Conservation (phyloP, 306 rosid genomes). For the Argentina anserina region DNA sequence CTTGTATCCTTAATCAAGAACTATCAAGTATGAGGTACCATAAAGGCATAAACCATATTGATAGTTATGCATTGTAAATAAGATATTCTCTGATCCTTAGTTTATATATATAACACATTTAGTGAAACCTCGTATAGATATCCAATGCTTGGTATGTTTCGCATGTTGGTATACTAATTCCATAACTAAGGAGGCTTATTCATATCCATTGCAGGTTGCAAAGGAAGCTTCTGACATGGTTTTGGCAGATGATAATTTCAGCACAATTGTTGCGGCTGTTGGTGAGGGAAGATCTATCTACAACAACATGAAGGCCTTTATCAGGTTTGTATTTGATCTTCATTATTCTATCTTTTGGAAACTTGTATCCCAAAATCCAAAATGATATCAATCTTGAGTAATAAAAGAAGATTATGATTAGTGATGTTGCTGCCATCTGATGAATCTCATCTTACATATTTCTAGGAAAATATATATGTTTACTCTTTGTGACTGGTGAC, state of each 20-base stretch:
- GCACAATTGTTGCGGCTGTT: slow-evolving; percentile 80
- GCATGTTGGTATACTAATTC: neutral
- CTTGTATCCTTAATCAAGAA: neutral
- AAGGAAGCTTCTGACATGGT: slow-evolving; percentile 93
- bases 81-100: neutral
- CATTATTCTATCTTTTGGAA: neutral
- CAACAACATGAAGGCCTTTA: slow-evolving; percentile 82
- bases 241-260: slow-evolving; percentile 80
- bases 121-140: neutral
- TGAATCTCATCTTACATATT: neutral
- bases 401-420: neutral
- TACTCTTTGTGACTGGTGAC: neutral
- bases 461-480: neutral
- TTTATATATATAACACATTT: neutral
- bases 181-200: too few species aligned
- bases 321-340: slow-evolving; percentile 43
- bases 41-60: neutral
- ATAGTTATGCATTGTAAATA: neutral
- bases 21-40: neutral
- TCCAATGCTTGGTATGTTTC: neutral
- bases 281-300: slow-evolving; percentile 91
- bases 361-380: neutral
- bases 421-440: too few species aligned
- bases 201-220: slow-evolving; percentile 51
- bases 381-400: neutral